Evolutionary conservation across 805 yeast genomes (phyloP).

Genomic region (Pichia californica): DNA sequence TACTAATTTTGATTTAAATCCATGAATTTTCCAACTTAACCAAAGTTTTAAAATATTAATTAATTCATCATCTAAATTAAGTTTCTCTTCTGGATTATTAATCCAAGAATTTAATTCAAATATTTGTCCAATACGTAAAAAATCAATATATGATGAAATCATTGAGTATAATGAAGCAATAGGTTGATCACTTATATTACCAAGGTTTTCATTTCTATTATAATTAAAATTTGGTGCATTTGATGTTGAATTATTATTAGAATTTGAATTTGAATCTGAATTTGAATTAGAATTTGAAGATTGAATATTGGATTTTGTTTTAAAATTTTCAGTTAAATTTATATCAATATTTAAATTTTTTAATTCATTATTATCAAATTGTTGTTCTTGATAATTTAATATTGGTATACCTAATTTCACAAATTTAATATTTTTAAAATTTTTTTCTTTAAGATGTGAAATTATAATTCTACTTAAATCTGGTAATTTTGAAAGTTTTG

Average conservation of each 20-base stretch:
- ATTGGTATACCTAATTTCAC: constrained; percentile 7
- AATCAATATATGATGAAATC: constrained; percentile 26
- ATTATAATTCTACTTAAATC: constrained; percentile 2
- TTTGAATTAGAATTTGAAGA: too few species aligned
- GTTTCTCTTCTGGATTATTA: constrained; percentile 12
- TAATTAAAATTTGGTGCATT: background rate
- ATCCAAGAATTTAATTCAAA: constrained; percentile 13
- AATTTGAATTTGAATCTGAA: too few species aligned
- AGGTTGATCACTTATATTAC: constrained; percentile 22
- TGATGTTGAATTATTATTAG: background rate
- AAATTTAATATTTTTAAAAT: constrained; percentile 5
- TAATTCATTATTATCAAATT: background rate
- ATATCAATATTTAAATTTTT: background rate
- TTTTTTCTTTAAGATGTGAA: background rate
- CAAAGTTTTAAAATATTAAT: constrained; percentile 23
- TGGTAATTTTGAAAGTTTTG: constrained; percentile 4
- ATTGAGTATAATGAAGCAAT: constrained; percentile 27
- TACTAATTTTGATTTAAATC: constrained; percentile 20
- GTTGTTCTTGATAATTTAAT: background rate
- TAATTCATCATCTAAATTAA: constrained; percentile 9
- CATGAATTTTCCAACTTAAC: constrained; percentile 28
- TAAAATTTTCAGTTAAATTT: background rate
- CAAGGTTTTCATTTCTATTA: constrained; percentile 3
- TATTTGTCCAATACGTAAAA: constrained; percentile 14
- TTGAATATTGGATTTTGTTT: background rate